phyloP scores from a whole-genome alignment of 164 flowering plant species.

The Umbilicus rupestris region DNA sequence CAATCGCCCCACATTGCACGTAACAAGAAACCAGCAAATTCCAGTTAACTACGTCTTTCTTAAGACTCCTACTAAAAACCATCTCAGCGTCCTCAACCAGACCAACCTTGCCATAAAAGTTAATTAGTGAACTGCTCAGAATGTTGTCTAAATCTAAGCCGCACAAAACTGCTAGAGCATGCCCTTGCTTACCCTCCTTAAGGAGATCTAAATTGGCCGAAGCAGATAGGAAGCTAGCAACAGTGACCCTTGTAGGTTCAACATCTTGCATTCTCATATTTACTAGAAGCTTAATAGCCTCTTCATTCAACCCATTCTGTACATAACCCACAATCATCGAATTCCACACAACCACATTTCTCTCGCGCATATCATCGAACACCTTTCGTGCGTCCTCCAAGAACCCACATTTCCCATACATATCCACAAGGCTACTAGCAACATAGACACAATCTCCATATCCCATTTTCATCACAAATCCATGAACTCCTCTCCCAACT shows the following conservation, averaged over 20 bases:
- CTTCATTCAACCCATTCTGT: constrained; percentile 56
- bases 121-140: constrained; percentile 56
- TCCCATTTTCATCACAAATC: constrained; percentile 53
- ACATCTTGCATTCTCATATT: constrained; percentile 59
- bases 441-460: constrained; percentile 50
- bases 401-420: constrained; percentile 73
- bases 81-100: constrained; percentile 44
- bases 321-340: constrained; percentile 54
- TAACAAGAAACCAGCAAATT: constrained; percentile 62
- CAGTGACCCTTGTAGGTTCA: constrained; percentile 50
- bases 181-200: constrained; percentile 65
- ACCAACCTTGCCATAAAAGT: constrained; percentile 57
- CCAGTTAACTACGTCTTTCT: constrained; percentile 68
- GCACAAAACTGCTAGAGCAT: constrained; percentile 42
- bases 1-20: constrained; percentile 31
- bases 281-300: constrained; percentile 40
- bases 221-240: constrained; percentile 55
- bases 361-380: constrained; percentile 47
- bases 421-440: constrained; percentile 58
- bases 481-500: constrained; percentile 64
- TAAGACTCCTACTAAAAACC: constrained; percentile 34
- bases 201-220: constrained; percentile 53
- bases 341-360: constrained; percentile 61
- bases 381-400: constrained; percentile 45
- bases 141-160: constrained; percentile 47